These are phyloP conservation scores for Biscogniauxia marginata DNA, from an alignment of 2,329 filamentous ascomycete species.

Conservation along the genomic window DNA sequence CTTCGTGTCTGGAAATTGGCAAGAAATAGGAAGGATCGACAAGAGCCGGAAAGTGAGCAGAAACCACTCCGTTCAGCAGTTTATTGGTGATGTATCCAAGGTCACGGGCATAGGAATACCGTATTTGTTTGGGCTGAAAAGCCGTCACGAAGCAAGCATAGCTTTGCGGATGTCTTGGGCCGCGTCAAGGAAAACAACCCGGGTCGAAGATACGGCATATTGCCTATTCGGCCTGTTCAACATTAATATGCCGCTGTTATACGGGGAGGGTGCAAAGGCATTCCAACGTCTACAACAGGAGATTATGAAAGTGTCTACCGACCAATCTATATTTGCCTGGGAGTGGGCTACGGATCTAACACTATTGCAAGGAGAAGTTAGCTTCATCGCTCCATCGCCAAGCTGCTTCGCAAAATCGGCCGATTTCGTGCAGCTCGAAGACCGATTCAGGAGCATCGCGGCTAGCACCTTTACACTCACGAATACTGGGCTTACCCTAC, in stretches of 20 bases:
- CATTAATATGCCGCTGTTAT: conserved; percentile 26
- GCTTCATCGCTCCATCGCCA: neutral
- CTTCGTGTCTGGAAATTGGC: neutral
- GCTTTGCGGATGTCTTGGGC: conserved; percentile 27
- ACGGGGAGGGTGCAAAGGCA: conserved; percentile 13
- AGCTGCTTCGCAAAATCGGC: neutral
- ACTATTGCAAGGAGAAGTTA: neutral
- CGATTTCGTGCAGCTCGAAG: neutral
- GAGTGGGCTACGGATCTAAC: neutral
- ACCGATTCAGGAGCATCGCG: neutral
- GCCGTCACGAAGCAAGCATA: conserved; percentile 5
- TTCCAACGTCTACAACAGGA: neutral
- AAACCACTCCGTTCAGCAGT: too few species aligned
- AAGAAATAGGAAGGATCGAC: neutral
- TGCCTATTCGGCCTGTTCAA: conserved; percentile 25
- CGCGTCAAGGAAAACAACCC: conserved; percentile 14
- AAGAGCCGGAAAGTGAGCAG: neutral
- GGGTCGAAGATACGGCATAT: conserved; percentile 24
- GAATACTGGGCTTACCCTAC: neutral
- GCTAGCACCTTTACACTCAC: neutral
- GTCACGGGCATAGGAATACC: neutral
- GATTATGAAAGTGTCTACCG: neutral
- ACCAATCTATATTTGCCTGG: neutral
- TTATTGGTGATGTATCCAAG: neutral
- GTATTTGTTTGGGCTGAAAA: neutral